Base-by-base conservation (phyloP, 75 land plant genomes). In the Adiantum capillusveneris region DNA sequence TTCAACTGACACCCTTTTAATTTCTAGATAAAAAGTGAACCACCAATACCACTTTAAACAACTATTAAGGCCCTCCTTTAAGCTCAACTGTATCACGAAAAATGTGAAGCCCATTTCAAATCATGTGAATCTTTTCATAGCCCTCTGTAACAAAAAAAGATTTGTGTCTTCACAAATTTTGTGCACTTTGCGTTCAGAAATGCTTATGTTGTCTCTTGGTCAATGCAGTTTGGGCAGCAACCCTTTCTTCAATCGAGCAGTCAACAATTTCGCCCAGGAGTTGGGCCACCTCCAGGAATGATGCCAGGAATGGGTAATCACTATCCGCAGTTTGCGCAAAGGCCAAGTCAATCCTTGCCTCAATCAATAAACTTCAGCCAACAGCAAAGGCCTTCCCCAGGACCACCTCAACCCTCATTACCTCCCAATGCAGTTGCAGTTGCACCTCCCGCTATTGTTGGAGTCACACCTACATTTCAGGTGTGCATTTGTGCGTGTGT, bases 161-260 rank as follows among this genome's bases (percentile, higher is more conserved):
- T 41, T 9, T 9, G 14, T 9, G 9, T 41, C 43, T 41, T 14
- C 9, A 9, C 43, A 41, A 41, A 41, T 41, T 14, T 41, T 9
- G 43, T 41, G 43, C 14, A 9, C 43, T 14, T 41, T 9, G 9
- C 43, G 43, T 41, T 9, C 14, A 14, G 12, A 41, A 9, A 41
- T 41, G 9, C 9, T 41, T 9, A 9, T 9, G 14, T 41, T 9
- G 9, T 41, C 43, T 41, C 14, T 3, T 51, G 12, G 34, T 26
- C 28, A 25, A 11, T 62, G 71, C 85, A 88, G 93, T 88, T 81
- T 42, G 17, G 46, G 9, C 88, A 69, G 34, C 92, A 77, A 55
- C 74, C 62, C 17, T 87, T 70, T 64, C 51, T 76, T 42, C 77
- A 71, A 29, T 25, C 70, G 41, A 57, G 57, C 49, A 54, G 70